These are phyloP conservation scores for Scytalidium lignicola DNA, from an alignment of 2,329 filamentous ascomycete genomes.

Conservation along the genomic window DNA sequence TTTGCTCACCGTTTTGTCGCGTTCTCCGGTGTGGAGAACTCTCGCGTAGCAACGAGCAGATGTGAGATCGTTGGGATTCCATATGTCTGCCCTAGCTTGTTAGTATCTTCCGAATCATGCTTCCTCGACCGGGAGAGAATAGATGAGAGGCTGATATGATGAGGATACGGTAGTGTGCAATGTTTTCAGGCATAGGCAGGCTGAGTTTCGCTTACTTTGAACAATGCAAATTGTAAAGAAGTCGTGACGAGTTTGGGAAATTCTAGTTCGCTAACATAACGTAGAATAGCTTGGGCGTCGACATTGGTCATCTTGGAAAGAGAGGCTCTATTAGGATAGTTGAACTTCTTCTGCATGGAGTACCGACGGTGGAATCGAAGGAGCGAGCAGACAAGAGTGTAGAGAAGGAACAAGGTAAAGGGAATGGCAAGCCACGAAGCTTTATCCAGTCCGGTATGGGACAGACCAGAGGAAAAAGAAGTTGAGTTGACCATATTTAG, in stretches of 20 bases:
- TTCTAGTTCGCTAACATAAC: slow-evolving; percentile 41
- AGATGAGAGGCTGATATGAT: slow-evolving; percentile 3
- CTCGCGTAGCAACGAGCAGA: slow-evolving; percentile 42
- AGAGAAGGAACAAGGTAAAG: slow-evolving; percentile 4
- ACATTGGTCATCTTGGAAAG: slow-evolving; percentile 48
- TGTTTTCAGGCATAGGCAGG: not conserved
- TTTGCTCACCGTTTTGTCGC: slow-evolving; percentile 42
- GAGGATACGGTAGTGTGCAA: not conserved
- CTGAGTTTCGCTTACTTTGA: slow-evolving; percentile 36
- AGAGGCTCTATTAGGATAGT: slow-evolving; percentile 39
- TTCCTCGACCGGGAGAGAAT: not conserved
- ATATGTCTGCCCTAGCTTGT: slow-evolving; percentile 37
- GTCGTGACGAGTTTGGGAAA: slow-evolving; percentile 49
- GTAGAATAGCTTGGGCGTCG: slow-evolving; percentile 46
- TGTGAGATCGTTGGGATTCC: slow-evolving; percentile 50
- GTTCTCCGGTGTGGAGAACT: slow-evolving; percentile 40
- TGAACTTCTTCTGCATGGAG: slow-evolving; percentile 34
- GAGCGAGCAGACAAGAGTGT: slow-evolving; percentile 14
- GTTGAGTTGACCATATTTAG: not conserved
- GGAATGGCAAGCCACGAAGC: slow-evolving; percentile 5
- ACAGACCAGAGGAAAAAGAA: not conserved
- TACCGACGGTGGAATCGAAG: slow-evolving; percentile 35
- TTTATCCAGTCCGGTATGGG: not conserved
- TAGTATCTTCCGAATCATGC: not conserved
- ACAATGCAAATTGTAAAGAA: slow-evolving; percentile 53